Evolutionary conservation across 345 rosid species (phyloP).

Genomic region (Eucalyptus urophylla): DNA sequence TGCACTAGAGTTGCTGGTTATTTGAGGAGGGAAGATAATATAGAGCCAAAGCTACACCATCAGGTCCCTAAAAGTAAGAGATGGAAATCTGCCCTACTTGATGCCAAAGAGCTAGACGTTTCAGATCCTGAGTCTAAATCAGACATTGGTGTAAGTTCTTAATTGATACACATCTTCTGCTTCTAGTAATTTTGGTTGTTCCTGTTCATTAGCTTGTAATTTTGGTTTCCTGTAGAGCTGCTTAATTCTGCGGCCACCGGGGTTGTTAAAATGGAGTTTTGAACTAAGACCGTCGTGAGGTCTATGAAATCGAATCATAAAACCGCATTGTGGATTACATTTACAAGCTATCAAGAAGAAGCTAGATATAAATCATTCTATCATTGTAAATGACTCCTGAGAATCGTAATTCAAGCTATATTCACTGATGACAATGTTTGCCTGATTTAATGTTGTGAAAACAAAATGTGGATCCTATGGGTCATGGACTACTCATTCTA

Average conservation of each 20-base stretch:
- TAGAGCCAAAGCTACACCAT: background rate
- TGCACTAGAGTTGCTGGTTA: background rate
- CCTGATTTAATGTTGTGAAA: background rate
- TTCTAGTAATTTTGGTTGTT: background rate
- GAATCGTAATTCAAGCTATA: background rate
- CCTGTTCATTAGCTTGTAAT: background rate
- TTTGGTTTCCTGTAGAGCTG: background rate
- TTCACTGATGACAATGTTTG: background rate
- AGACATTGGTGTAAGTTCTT: constrained; percentile 1
- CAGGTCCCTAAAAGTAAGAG: constrained; percentile 1
- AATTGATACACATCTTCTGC: background rate
- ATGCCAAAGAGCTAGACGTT: constrained; percentile 1
- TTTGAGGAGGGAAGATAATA: background rate
- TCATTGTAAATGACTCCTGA: background rate
- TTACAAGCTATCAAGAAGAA: background rate
- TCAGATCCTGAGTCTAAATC: background rate
- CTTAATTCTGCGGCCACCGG: background rate
- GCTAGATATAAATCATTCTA: background rate
- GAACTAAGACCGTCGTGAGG: background rate
- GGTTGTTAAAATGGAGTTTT: background rate
- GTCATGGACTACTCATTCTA: background rate
- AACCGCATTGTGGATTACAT: background rate
- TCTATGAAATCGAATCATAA: background rate
- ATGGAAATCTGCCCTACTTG: constrained; percentile 22
- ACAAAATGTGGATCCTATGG: background rate